Evolutionary conservation across 164 flowering plant species (phyloP), one percentile per base, ranked within the genome.

Genomic region (Vitis cinerea): DNA sequence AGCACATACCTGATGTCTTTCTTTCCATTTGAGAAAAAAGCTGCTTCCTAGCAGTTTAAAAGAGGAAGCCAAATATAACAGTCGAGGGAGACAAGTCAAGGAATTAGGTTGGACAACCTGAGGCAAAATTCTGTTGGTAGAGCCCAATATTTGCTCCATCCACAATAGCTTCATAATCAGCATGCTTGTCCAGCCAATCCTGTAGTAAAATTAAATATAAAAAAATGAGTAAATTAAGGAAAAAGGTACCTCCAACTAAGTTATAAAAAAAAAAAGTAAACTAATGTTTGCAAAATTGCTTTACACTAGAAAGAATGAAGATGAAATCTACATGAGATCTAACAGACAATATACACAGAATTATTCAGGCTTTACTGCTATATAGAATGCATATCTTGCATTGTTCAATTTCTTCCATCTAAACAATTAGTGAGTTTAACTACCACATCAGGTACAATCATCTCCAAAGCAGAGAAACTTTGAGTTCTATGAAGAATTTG

Each of bases 61-160:
- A 54, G 10, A 63, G 56, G 12, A 48, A 63, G 15, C 16, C 69
- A 61, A 14, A 56, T 12, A 61, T 8, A 67, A 66, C 7, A 59
- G 49, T 8, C 47, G 10, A 50, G 30, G 62, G 13, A 19, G 10
- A 52, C 47, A 55, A 23, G 19, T 55, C 47, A 14, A 52, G 14
- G 61, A 72, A 65, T 47, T 16, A 56, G 71, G 63, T 68, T 65
- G 64, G 56, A 69, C 79, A 80, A 94, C 97, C 97, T 90, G 97
- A 57, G 87, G 86, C 86, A 81, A 92, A 92, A 78, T 94, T 94
- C 65, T 92, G 97, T 71, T 89, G 91, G 76, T 88, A 89, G 23
- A 90, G 88, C 9, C 87, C 95, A 69, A 92, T 69, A 82, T 94
- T 94, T 69, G 97, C 98, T 75, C 88, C 98, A 79, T 92, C 97